Evolutionary conservation across 805 yeast species (phyloP), one percentile per base, ranked within the genome.

Genomic region (Yarrowia keelungensis): DNA sequence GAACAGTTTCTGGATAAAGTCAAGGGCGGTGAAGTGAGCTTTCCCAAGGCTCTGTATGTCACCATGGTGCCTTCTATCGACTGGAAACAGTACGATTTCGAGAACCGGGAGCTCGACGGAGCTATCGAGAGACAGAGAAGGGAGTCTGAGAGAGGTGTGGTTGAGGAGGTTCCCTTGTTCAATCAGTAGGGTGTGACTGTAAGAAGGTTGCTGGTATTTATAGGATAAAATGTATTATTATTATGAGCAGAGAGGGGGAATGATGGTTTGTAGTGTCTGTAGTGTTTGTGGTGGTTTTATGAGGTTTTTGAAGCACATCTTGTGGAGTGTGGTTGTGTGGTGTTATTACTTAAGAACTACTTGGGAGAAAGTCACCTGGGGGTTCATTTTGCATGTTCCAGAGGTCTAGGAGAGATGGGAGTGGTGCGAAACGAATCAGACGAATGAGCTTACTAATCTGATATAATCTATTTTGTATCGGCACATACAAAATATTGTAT

Each of bases 61-160:
- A 74, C 73, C 19, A 72, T 70, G 36, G 76, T 76, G n/a, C 79
- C 78, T 22, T 62, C 70, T 3, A 71, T 76, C 4, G 67, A 74
- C 71, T 77, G 80, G 80, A 70, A 71, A 49, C 73, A 74, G 61
- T 78, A 76, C 67, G 78, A 77, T 11, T 70, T 77, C 32, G 70
- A 73, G 43, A 75, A 75, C 64, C 72, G 74, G 10, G 72, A 69
- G 16, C 67, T 75, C 42, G 76, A 75, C 43, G 69, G 71, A 19
- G 73, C 70, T 39, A 61, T 75, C 22, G 69, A 11, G 36, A 26
- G 51, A 4, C 65, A 32, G 42, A 32, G 11, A 5, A 43, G 45
- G 38, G 51, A 14, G 15, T 19, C 67, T 4, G 42, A 62, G 49
- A 56, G 54, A 50, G 78, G 78, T 2, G 69, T 73, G 26, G 73